Percentiles rank a stretch among this genome's conserved stretches.
These are phyloP conservation scores for Cyclocybe aegerita DNA, from an alignment of 768 basidiomycete genomes.

Conservation along the genomic window DNA sequence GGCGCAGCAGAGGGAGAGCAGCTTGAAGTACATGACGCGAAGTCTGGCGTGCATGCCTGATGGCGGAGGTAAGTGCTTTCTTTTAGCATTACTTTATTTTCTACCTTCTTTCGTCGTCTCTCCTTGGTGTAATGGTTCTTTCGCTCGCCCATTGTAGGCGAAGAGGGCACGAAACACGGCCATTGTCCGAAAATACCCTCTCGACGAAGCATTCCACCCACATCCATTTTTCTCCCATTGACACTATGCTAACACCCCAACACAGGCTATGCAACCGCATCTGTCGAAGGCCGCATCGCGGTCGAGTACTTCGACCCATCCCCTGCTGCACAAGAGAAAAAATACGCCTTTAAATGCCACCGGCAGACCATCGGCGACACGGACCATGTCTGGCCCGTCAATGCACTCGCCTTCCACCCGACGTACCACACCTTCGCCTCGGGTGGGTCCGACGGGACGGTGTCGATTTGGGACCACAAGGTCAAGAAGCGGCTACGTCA, in stretches of 20 bases:
- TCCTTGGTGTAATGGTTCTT: background rate
- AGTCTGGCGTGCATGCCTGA: conserved; percentile 90
- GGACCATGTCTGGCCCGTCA: conserved; percentile 97
- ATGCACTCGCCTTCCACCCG: conserved; percentile 93
- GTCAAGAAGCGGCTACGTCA: conserved; percentile 95
- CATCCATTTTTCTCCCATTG: background rate
- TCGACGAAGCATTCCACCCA: too few species aligned
- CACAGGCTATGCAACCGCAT: conserved; percentile 87
- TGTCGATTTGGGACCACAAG: conserved; percentile 96
- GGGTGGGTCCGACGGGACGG: conserved; percentile 90
- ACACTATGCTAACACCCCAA: background rate
- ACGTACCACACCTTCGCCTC: conserved; percentile 93
- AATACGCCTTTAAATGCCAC: conserved; percentile 98
- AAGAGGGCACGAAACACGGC: too few species aligned
- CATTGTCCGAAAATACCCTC: too few species aligned
- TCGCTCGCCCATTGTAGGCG: background rate
- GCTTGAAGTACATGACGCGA: conserved; percentile 93
- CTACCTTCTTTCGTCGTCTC: background rate
- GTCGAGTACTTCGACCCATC: conserved; percentile 95
- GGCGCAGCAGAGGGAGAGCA: conserved; percentile 84
- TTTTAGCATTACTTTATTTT: background rate
- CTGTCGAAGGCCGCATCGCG: conserved; percentile 94
- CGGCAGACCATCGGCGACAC: conserved; percentile 86
- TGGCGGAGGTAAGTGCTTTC: conserved; percentile 67
- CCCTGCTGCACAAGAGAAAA: conserved; percentile 70